Percentiles rank a stretch among this genome's conserved stretches.
Evolutionary conservation across 805 yeast genomes (phyloP).

Genomic region (Ogataea wickerhamii): DNA sequence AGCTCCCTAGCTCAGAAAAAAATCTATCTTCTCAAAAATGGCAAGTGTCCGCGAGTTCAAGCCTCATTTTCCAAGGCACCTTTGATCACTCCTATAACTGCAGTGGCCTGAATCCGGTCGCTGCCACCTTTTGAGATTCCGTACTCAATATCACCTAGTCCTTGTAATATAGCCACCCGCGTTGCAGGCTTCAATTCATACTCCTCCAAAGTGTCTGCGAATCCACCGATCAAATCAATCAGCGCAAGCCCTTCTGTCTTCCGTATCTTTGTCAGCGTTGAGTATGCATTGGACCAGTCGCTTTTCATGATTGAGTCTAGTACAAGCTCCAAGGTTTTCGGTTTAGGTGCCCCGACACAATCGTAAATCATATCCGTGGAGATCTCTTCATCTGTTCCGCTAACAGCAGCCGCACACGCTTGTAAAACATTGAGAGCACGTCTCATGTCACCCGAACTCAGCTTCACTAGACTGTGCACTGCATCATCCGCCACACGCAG

Average conservation of each 20-base stretch:
- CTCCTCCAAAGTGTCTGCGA: conserved; percentile 65
- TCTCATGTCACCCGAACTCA: conserved; percentile 96
- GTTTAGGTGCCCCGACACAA: conserved; percentile 94
- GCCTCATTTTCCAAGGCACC: conserved; percentile 51
- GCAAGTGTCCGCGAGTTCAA: conserved; percentile 2
- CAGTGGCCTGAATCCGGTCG: conserved; percentile 85
- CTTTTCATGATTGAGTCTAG: conserved; percentile 76
- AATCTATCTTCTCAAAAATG: no score
- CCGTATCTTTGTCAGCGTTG: conserved; percentile 64
- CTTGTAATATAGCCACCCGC: conserved; percentile 60
- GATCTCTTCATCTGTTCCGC: conserved; percentile 50
- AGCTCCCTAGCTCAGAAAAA: no score
- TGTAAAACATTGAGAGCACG: conserved; percentile 89
- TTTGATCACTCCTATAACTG: conserved; percentile 84
- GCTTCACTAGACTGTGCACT: conserved; percentile 55
- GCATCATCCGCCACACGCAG: conserved; percentile 60
- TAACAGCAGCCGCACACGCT: conserved; percentile 82
- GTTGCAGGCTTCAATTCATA: conserved; percentile 63
- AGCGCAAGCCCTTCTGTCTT: conserved; percentile 80
- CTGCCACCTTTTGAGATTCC: conserved; percentile 90
- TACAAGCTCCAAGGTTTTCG: conserved; percentile 72
- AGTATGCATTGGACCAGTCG: conserved; percentile 78
- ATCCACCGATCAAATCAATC: conserved; percentile 76
- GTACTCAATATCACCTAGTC: conserved; percentile 85
- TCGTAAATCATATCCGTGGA: conserved; percentile 79